Evolutionary conservation across 2,329 filamentous ascomycete species (phyloP), one percentile per base, ranked within the genome.

Genomic region (Ustilaginoidea virens): DNA sequence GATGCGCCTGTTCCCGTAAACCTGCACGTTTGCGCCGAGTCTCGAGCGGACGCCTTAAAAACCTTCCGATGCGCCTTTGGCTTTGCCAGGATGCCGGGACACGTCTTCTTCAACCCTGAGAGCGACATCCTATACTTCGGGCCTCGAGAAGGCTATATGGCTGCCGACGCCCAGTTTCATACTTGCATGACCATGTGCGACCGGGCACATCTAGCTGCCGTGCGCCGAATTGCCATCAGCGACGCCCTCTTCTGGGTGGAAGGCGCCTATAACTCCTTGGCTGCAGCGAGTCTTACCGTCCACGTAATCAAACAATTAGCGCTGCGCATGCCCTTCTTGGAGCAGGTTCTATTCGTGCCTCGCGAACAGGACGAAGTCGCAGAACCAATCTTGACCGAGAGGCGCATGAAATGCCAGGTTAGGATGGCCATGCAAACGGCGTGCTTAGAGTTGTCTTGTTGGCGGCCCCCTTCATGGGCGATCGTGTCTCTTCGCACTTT

Each of bases 91-190:
- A 47, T 47, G 2, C 50, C 53, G 5, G 56, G 58, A 17, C 49
- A 52, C 27, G 44, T 64, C 18, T 53, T 55, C 36, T 57, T 66
- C 39, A 54, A 58, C 34, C 46, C 51, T 0, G 29, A 38, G 10
- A 39, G 39, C 28, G 61, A 66, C 33, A 49, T 60, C n/a, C 46
- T 66, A 29, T 65, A 59, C 40, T 63, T 66, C 36, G 60, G 60
- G 20, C 49, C 54, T 8, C 49, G 55, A 18, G 41, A 55, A 16
- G 60, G 59, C 29, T 57, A 52, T 44, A 59, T 59, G 51, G 57
- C 55, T 13, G 51, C 59, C 28, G 52, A 56, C 32, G 49, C 59
- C 5, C 53, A 63, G 36, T 57, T 66, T 31, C 49, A 52, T 28
- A 59, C 57, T 10, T 53, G 53, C 39, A 49, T 64, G 44, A 43